Base-by-base conservation (phyloP, 441 rosid genomes). In the Populus hybrid region DNA sequence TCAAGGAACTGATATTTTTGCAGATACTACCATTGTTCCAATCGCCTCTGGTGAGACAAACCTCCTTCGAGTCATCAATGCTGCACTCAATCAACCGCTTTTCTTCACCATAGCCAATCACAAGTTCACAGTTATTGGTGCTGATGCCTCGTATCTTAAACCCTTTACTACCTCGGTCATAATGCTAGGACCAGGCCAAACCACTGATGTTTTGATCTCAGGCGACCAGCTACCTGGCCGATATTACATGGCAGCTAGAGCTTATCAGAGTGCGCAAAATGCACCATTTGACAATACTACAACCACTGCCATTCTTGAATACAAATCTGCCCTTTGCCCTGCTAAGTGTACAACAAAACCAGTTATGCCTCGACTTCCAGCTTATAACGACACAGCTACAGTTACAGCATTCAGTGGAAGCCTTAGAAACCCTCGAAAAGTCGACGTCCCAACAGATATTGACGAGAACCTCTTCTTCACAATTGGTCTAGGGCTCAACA, bases 141-240 rank as follows among this genome's bases (percentile, higher is more conserved):
- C 95, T 1, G 99, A 94, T 73, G 98, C 98, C 1, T 85, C 93
- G 9, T 94, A 94, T 75, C 38, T 82, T n/a, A 93, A 92, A 77
- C 97, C 94, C 35, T 92, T 93, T 82, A 87, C 90, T 57, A 91
- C 94, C 46, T 85, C 88, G 0, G 94, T 92, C 10, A 86, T 94
- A 61, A 82, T 91, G 93, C 59, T 94, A 11, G 99, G 98, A 66
- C 98, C 99, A 0, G 98, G 99, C n/a, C 99, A 94, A 76, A 94
- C 99, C 75, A 94, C 97, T 0, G 99, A 94, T n/a, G 94, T 94
- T 71, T 77, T 94, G 50, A 85, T 94, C 86, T 79, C 78, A 0
- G 99, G 95, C 0, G 84, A 93, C 84, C 95, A 91, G 77, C 77
- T 75, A 1, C 93, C 97, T 0, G 85, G 87, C 10, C 88, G 87